Evolutionary conservation across 108 stramenopile species (phyloP).

Genomic region (Skeletonema marinoi): DNA sequence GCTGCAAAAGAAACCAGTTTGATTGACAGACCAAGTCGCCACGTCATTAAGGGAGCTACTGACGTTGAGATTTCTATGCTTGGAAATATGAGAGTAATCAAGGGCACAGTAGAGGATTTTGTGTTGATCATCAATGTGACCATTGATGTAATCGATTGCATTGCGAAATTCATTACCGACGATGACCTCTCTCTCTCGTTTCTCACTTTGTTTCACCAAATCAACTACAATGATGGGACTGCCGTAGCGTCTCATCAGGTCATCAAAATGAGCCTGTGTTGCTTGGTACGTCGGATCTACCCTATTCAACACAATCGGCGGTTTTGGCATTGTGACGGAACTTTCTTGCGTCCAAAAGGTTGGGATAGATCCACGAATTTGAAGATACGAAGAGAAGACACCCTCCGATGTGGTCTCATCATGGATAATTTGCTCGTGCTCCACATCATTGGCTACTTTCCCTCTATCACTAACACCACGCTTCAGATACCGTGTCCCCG

Average conservation of each 20-base stretch:
- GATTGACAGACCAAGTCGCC: constrained; percentile 91
- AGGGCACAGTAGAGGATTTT: constrained; percentile 88
- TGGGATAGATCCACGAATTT: constrained; percentile 96
- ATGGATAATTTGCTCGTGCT: constrained; percentile 94
- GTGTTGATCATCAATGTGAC: constrained; percentile 85
- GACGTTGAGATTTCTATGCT: constrained; percentile 88
- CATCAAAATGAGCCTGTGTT: constrained; percentile 94
- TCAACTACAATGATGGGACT: constrained; percentile 93
- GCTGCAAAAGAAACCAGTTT: constrained; percentile 96
- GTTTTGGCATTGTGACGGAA: constrained; percentile 94
- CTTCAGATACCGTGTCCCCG: constrained; percentile 97
- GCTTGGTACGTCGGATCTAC: constrained; percentile 94
- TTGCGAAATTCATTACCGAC: constrained; percentile 94
- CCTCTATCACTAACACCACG: constrained; percentile 95
- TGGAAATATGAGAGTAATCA: constrained; percentile 91
- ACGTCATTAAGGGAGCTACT: constrained; percentile 89
- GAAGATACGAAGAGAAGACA: constrained; percentile 88
- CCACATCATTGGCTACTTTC: constrained; percentile 95
- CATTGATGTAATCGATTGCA: constrained; percentile 94
- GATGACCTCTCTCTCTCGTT: constrained; percentile 91
- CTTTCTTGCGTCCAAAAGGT: constrained; percentile 98
- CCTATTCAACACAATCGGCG: constrained; percentile 93
- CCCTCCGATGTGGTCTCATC: constrained; percentile 88
- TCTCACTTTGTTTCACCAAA: constrained; percentile 95
- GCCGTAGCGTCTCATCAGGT: constrained; percentile 92